These are phyloP conservation scores for Endocalyx cinctus DNA, from an alignment of 2,329 filamentous ascomycete genomes.

Conservation along the genomic window DNA sequence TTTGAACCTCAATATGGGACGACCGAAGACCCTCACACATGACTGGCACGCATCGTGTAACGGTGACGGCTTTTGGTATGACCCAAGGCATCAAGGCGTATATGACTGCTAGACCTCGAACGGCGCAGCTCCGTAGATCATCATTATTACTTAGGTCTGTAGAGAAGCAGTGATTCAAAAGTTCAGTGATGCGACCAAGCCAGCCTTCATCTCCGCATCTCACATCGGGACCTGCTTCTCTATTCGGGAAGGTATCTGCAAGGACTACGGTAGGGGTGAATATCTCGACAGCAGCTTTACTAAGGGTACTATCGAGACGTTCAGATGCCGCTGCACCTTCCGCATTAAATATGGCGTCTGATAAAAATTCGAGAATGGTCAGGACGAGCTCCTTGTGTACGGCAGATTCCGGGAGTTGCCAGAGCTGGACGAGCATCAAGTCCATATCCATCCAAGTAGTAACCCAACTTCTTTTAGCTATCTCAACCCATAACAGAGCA, in stretches of 20 bases:
- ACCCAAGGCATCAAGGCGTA: conserved; percentile 82
- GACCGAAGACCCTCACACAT: conserved; percentile 69
- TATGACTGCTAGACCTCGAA: conserved; percentile 73
- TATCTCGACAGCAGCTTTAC: conserved; percentile 87
- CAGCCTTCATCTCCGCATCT: conserved; percentile 81
- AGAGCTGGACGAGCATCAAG: conserved; percentile 71
- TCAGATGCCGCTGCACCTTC: conserved; percentile 83
- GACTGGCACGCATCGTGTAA: conserved; percentile 63
- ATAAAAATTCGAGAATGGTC: conserved; percentile 82
- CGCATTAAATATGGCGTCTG: conserved; percentile 88
- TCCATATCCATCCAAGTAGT: conserved; percentile 96
- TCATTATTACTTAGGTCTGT: conserved; percentile 60
- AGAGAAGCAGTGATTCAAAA: conserved; percentile 69
- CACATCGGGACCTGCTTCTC: conserved; percentile 63
- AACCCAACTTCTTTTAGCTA: conserved; percentile 92
- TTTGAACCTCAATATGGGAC: conserved; percentile 66
- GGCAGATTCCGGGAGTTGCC: conserved; percentile 63
- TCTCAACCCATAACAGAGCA: conserved; percentile 88
- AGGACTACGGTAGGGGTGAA: conserved; percentile 78
- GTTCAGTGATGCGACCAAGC: conserved; percentile 70
- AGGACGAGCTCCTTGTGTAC: conserved; percentile 81
- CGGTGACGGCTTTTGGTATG: conserved; percentile 73
- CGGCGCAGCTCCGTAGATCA: conserved; percentile 63
- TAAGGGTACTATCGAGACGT: conserved; percentile 76
- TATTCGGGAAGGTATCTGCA: conserved; percentile 68